phyloP scores from a whole-genome alignment of 495 filamentous ascomycete genomes.

The Viridothelium virens region DNA sequence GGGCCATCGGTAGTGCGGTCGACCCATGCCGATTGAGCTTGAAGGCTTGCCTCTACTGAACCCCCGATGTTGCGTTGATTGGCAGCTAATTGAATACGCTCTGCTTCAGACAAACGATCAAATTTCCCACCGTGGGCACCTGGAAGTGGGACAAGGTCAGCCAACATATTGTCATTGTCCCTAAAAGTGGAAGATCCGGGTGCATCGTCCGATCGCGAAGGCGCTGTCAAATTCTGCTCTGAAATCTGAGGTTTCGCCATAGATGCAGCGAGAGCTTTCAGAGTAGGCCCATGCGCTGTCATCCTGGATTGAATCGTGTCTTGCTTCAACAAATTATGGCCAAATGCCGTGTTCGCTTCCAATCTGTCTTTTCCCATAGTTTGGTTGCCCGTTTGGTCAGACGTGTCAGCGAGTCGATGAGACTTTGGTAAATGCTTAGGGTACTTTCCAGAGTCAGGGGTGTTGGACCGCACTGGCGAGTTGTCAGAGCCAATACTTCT shows the following conservation, averaged over 20 bases:
- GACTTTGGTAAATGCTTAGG: neutral
- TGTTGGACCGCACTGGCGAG: neutral
- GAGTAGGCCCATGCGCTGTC: neutral
- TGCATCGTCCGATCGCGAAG: no score
- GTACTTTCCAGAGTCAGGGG: neutral
- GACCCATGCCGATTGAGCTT: neutral
- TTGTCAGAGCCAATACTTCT: no score
- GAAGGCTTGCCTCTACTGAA: neutral
- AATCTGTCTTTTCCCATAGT: neutral
- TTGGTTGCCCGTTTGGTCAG: neutral
- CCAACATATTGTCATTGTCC: neutral
- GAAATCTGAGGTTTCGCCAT: no score
- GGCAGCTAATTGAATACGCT: neutral
- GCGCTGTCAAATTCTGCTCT: no score
- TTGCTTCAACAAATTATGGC: constrained; percentile 1
- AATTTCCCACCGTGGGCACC: neutral
- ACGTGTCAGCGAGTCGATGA: neutral
- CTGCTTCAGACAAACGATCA: neutral
- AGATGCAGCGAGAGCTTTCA: no score
- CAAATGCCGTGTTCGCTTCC: neutral
- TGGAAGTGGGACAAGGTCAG: neutral
- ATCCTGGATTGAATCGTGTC: neutral
- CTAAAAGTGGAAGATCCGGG: no score
- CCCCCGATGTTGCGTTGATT: neutral
- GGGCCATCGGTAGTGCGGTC: neutral